Evolutionary conservation across 1,139 yeast species (phyloP).

Genomic region (Geotrichum cucujoidarum): DNA sequence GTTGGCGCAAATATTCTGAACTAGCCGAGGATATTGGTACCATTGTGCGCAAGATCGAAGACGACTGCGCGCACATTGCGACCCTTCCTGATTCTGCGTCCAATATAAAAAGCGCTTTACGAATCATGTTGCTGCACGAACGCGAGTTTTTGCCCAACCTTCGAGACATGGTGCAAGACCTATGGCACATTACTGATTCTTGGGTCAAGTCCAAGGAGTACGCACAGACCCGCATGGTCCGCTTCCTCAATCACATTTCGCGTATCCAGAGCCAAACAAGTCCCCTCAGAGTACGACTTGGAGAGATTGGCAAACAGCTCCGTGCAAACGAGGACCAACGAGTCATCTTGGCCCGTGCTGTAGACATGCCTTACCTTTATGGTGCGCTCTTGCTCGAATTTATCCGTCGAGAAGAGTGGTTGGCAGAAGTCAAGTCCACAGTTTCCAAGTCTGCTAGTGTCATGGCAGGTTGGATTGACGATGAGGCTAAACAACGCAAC

Average conservation of each 20-base stretch:
- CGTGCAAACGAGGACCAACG: slow-evolving; percentile 44
- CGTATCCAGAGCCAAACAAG: slow-evolving; percentile 33
- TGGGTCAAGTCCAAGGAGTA: slow-evolving; percentile 22
- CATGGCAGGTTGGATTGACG: slow-evolving; percentile 52
- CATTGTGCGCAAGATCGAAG: slow-evolving; percentile 28
- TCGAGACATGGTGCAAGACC: slow-evolving; percentile 24
- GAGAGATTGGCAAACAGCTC: slow-evolving; percentile 34
- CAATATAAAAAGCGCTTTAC: slow-evolving; percentile 23
- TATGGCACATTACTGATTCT: slow-evolving; percentile 22
- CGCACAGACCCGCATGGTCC: slow-evolving; percentile 23
- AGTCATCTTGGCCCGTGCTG: slow-evolving; percentile 46
- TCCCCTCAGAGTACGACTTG: slow-evolving; percentile 31
- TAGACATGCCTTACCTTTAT: slow-evolving; percentile 74
- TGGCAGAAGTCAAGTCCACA: slow-evolving; percentile 48
- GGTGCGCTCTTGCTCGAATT: slow-evolving; percentile 72
- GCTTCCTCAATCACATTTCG: slow-evolving; percentile 29
- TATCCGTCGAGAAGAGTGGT: slow-evolving; percentile 66
- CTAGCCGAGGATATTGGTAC: slow-evolving; percentile 31
- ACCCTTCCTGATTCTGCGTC: slow-evolving; percentile 26
- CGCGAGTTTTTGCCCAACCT: slow-evolving; percentile 31
- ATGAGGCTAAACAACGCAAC: slow-evolving; percentile 53
- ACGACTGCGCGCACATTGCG: slow-evolving; percentile 31
- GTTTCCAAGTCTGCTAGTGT: slow-evolving; percentile 54
- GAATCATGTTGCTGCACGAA: slow-evolving; percentile 27
- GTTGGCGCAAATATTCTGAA: slow-evolving; percentile 20